A percentile compares a stretch with the other conserved stretches of the same genome.
These are phyloP conservation scores for Arthrobotrys musiformis DNA, from an alignment of 2,329 filamentous ascomycete species.

Conservation along the genomic window DNA sequence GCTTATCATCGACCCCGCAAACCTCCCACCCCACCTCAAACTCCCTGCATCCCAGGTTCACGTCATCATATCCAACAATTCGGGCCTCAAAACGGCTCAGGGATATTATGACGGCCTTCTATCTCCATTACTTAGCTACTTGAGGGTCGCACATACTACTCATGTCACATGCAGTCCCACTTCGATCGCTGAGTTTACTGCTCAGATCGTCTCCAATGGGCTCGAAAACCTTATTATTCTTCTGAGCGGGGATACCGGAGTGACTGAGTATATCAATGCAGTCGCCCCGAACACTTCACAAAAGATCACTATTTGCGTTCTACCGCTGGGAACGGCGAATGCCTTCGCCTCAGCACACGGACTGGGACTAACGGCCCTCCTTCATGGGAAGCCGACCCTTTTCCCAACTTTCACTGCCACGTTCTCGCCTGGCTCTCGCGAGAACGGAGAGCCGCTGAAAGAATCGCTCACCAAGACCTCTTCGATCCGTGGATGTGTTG, in stretches of 20 bases:
- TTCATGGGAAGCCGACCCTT: constrained; percentile 68
- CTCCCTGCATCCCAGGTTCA: constrained; percentile 50
- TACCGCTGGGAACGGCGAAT: constrained; percentile 76
- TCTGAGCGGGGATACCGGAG: constrained; percentile 49
- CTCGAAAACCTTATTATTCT: constrained; percentile 47
- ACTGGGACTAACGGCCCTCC: constrained; percentile 63
- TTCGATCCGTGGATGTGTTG: constrained; percentile 78
- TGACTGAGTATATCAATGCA: constrained; percentile 47
- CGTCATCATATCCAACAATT: constrained; percentile 47
- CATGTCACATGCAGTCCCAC: constrained; percentile 24
- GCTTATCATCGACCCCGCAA: constrained; percentile 40
- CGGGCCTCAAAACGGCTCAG: constrained; percentile 40
- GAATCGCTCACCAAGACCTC: constrained; percentile 61
- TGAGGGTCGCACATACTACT: constrained; percentile 28
- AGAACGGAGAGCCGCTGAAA: constrained; percentile 55
- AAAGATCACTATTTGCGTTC: constrained; percentile 63
- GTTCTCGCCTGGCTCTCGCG: constrained; percentile 69
- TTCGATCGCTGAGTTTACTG: constrained; percentile 42
- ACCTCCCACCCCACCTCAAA: constrained; percentile 46
- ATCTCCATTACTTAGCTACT: constrained; percentile 42
- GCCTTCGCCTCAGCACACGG: constrained; percentile 74
- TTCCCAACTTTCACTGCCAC: constrained; percentile 73
- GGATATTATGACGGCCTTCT: constrained; percentile 42
- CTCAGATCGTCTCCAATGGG: constrained; percentile 35
- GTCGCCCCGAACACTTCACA: constrained; percentile 16